Evolutionary conservation across 768 basidiomycete species (phyloP).

Genomic region (Pisolithus microcarpus): DNA sequence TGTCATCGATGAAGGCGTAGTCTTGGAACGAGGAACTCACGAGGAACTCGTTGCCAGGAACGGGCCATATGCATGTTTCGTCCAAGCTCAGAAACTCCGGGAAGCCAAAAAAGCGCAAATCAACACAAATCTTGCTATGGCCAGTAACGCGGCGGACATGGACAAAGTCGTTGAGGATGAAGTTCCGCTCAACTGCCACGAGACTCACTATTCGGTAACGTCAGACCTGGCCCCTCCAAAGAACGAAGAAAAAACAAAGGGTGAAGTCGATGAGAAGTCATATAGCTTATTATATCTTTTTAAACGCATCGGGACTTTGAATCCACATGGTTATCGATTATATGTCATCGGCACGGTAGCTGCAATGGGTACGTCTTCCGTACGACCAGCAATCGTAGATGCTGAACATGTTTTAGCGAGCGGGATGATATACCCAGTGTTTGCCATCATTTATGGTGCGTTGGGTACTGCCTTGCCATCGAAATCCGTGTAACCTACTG

Average conservation of each 20-base stretch:
- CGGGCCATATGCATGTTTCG: constrained; percentile 69
- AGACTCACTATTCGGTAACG: constrained; percentile 46
- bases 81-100: constrained; percentile 74
- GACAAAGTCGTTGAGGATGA: constrained; percentile 55
- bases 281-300: constrained; percentile 56
- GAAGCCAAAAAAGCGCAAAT: constrained; percentile 37
- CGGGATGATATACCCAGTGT: constrained; percentile 67
- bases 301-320: constrained; percentile 59
- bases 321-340: constrained; percentile 48
- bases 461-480: not conserved
- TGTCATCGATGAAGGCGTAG: constrained; percentile 83
- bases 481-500: too few relatives aligned
- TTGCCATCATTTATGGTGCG: constrained; percentile 58
- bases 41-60: constrained; percentile 50
- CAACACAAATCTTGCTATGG: constrained; percentile 6
- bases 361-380: constrained; percentile 34
- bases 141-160: constrained; percentile 29
- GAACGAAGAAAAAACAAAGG: constrained; percentile 25
- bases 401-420: constrained; percentile 21
- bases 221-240: constrained; percentile 59
- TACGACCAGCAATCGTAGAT: not conserved
- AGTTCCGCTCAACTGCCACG: constrained; percentile 46
- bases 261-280: constrained; percentile 26
- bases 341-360: constrained; percentile 54
- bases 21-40: constrained; percentile 79